Base-by-base conservation (phyloP, 768 basidiomycete species). In the Favolaschia claudopus region DNA sequence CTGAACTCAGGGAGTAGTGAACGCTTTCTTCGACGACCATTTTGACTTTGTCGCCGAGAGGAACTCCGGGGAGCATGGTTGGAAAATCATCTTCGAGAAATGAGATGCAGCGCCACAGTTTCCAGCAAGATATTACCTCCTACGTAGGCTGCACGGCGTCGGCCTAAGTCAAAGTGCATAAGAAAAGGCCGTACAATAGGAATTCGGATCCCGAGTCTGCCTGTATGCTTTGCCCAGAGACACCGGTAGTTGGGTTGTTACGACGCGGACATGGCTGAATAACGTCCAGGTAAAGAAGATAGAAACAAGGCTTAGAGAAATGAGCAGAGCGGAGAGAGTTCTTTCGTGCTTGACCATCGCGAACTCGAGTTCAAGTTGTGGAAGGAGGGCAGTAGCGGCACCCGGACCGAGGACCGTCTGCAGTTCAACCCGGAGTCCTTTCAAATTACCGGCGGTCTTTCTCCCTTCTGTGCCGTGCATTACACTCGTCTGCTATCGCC, bases 1-100 rank as follows among this genome's bases (percentile, higher is more conserved):
- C 55, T 20, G 60, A 27, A 31, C 29, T 45, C 25, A 57, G 20
- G 10, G 55, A 57, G 32, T 52, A 62, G 33, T 62, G 60, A 8
- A 57, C 37, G 32, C 49, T 52, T 37, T 62, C 60, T 24, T 62
- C 60, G 19, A 46, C 60, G 31, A 57, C 45, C 60, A 62, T 52
- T 48, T 53, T 32, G 15, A 62, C 55, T 7, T 24, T 45, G 19
- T 57, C 50, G 37, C 20, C 50, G 7, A 62, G 60, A 20, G 60
- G 51, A 37, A 57, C 60, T 25, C 60, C 55, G 17, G 60, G 60
- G 14, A 62, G 51, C 29, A 40, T 40, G 2, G 33, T 29, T 15
- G 60, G 60, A 37, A 62, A 62, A 37, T 57, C 60, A 24, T 62
- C 60, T 58, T 19, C n/a, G 34, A 17, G 8, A 33, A 13, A 6